Percentiles rank a stretch among this genome's conserved stretches.
These are phyloP conservation scores for Candida khao-thaluensis DNA, from an alignment of 805 yeast species.

Conservation along the genomic window DNA sequence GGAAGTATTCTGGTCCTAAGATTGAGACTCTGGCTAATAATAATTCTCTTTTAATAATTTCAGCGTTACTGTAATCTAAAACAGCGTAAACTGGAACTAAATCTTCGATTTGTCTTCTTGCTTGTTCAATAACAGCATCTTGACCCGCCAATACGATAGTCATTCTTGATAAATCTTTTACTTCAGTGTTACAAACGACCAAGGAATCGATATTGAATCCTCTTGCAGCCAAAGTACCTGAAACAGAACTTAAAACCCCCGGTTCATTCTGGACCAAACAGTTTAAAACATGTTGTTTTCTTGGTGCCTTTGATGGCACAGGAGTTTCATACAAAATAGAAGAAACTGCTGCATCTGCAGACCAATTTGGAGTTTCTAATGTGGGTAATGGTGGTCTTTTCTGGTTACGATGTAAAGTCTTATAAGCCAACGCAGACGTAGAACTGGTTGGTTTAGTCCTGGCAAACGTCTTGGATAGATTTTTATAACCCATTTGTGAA, in stretches of 20 bases:
- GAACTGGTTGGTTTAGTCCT: slow-evolving; percentile 50
- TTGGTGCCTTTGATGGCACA: slow-evolving; percentile 57
- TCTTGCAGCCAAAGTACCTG: slow-evolving; percentile 95
- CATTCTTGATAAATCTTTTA: slow-evolving; percentile 93
- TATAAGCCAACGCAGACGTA: slow-evolving; percentile 92
- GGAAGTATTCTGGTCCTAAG: slow-evolving; percentile 97
- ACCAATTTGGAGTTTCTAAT: slow-evolving; percentile 90
- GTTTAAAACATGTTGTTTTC: slow-evolving; percentile 86
- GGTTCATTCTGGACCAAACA: slow-evolving; percentile 98
- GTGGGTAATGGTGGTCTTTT: slow-evolving; percentile 90
- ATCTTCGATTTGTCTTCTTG: slow-evolving; percentile 96
- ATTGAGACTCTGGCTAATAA: slow-evolving; percentile 88
- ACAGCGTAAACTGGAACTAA: slow-evolving; percentile 98
- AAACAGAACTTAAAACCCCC: slow-evolving; percentile 89
- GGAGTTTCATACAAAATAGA: slow-evolving; percentile 93
- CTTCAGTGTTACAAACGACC: slow-evolving; percentile 96
- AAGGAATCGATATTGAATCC: slow-evolving; percentile 98
- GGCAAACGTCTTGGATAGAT: slow-evolving; percentile 1
- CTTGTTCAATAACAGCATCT: slow-evolving; percentile 96
- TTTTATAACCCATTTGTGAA: slow-evolving; percentile 4
- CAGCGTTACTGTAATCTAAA: slow-evolving; percentile 85
- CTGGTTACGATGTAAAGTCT: slow-evolving; percentile 82
- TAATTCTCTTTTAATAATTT: slow-evolving; percentile 88
- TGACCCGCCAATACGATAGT: slow-evolving; percentile 92
- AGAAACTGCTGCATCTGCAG: slow-evolving; percentile 94